Evolutionary conservation across 1,284 basidiomycete genomes (phyloP).

Genomic region (Irpex lacteus): DNA sequence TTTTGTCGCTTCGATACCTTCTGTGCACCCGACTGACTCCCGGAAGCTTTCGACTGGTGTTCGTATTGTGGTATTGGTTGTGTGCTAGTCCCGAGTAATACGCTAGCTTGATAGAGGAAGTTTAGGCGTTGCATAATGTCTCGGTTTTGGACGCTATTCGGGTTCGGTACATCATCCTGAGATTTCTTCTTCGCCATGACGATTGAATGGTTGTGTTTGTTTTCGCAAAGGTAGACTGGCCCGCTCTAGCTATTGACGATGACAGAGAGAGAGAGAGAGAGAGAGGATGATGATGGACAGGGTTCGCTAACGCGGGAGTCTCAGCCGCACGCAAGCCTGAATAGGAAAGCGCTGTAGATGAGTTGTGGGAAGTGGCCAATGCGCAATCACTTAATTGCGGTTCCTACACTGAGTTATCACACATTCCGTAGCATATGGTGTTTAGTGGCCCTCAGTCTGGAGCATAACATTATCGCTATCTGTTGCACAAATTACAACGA

Average conservation of each 20-base stretch:
- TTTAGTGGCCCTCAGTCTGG: not conserved
- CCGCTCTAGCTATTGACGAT: not conserved
- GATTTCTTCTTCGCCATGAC: slow-evolving; percentile 59
- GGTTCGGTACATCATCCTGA: slow-evolving; percentile 55
- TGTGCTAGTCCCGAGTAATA: slow-evolving; percentile 44
- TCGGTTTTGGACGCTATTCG: slow-evolving; percentile 55
- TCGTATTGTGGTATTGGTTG: not conserved
- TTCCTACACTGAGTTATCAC: too few species aligned
- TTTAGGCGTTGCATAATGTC: slow-evolving; percentile 80
- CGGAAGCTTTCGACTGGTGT: not conserved
- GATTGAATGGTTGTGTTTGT: not conserved
- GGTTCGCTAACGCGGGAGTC: not conserved
- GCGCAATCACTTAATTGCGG: too few species aligned
- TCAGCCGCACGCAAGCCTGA: not conserved
- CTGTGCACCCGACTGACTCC: not conserved
- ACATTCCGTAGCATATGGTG: too few species aligned
- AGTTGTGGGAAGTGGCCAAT: not conserved
- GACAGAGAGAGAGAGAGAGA: not conserved
- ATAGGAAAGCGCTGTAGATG: not conserved
- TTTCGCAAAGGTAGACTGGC: not conserved
- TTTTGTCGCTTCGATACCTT: not conserved
- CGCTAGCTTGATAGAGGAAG: slow-evolving; percentile 80
- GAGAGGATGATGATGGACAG: not conserved
- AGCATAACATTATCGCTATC: not conserved
- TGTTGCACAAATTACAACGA: not conserved